Evolutionary conservation across 345 rosid genomes (phyloP).

Genomic region (Lumnitzera racemosa): DNA sequence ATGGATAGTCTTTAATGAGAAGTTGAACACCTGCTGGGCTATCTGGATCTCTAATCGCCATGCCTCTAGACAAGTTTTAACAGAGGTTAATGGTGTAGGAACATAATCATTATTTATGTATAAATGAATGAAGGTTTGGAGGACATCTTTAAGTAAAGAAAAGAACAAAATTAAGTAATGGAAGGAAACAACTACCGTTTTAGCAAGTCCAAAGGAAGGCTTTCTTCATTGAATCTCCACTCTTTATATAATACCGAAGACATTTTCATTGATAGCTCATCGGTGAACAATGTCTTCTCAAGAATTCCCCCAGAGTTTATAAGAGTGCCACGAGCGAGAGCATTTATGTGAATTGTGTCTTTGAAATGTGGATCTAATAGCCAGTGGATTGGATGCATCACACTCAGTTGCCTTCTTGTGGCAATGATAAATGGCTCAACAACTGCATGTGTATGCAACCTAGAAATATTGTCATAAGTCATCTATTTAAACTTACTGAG

Average conservation of each 20-base stretch:
- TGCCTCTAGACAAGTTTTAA: slow-evolving; percentile 24
- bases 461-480: slow-evolving; percentile 8
- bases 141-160: neutral
- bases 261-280: slow-evolving; percentile 42
- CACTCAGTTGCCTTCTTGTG: slow-evolving; percentile 54
- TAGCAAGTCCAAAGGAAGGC: slow-evolving; percentile 49
- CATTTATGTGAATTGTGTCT: slow-evolving; percentile 63
- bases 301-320: slow-evolving; percentile 52
- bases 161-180: neutral
- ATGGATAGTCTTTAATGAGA: slow-evolving; percentile 50
- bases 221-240: slow-evolving; percentile 66
- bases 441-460: slow-evolving; percentile 71
- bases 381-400: slow-evolving; percentile 56
- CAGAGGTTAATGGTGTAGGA: neutral
- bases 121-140: too few species aligned
- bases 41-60: slow-evolving; percentile 37
- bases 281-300: slow-evolving; percentile 39
- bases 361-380: slow-evolving; percentile 64
- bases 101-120: neutral
- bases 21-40: slow-evolving; percentile 33
- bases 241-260: slow-evolving; percentile 47
- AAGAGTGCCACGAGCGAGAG: slow-evolving; percentile 38
- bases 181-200: slow-evolving; percentile 28
- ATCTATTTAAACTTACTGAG: neutral
- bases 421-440: slow-evolving; percentile 71